Evolutionary conservation across 768 basidiomycete species (phyloP).

Genomic region (Daedalea quercina): DNA sequence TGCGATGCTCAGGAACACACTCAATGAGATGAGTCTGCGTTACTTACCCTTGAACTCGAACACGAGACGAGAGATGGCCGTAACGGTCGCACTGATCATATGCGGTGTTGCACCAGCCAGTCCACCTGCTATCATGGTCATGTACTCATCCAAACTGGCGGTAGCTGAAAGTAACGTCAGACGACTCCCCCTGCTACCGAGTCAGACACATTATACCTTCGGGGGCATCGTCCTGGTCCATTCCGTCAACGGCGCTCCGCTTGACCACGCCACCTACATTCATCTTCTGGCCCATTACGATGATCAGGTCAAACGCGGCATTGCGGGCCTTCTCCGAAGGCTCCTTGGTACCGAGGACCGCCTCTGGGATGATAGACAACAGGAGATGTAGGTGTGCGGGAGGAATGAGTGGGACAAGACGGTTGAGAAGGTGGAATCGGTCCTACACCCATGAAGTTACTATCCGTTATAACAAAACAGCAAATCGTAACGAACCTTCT

Average conservation of each 20-base stretch:
- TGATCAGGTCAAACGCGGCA: conserved; percentile 85
- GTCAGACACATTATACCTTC: conserved; percentile 25
- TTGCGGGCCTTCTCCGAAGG: conserved; percentile 87
- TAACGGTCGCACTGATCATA: conserved; percentile 97
- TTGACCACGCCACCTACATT: conserved; percentile 76
- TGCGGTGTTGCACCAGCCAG: conserved; percentile 90
- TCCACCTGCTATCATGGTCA: conserved; percentile 96
- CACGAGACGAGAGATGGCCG: conserved; percentile 85
- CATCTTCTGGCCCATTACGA: conserved; percentile 94
- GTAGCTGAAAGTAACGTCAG: conserved; percentile 31
- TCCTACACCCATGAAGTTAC: conserved; percentile 41
- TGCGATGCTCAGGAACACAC: not conserved
- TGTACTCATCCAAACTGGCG: conserved; percentile 83
- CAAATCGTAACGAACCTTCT: conserved; percentile 48
- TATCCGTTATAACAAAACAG: not conserved
- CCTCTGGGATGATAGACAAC: conserved; percentile 87
- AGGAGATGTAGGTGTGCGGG: conserved; percentile 74
- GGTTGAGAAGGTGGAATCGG: conserved; percentile 68
- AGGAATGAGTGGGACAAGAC: conserved; percentile 63
- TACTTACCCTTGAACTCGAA: conserved; percentile 90
- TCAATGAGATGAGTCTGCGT: not conserved
- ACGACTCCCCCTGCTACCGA: too few relatives aligned
- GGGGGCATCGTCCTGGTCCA: conserved; percentile 66
- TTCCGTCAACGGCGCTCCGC: conserved; percentile 69
- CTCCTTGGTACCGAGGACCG: conserved; percentile 93